These are phyloP conservation scores for Erythrobasidium hasegawianum DNA, from an alignment of 1,284 basidiomycete species.

Conservation along the genomic window DNA sequence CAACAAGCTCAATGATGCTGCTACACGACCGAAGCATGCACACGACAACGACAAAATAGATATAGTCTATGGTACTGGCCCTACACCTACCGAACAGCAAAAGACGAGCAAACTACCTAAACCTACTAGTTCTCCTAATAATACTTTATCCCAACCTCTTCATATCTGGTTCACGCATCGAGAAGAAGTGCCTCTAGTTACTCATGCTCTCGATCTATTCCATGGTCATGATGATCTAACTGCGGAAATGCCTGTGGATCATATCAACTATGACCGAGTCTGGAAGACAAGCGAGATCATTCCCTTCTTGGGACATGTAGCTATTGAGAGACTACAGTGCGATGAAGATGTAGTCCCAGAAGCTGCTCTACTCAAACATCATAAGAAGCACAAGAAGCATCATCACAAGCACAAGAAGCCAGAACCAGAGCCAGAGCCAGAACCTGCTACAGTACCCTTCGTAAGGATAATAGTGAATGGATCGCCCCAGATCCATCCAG, in stretches of 20 bases:
- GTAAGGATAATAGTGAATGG: constrained; percentile 53
- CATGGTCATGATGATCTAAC: constrained; percentile 46
- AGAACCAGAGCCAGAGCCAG: constrained; percentile 31
- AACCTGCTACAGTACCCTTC: constrained; percentile 35
- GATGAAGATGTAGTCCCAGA: constrained; percentile 20
- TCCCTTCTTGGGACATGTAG: constrained; percentile 53
- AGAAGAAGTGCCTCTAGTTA: constrained; percentile 52
- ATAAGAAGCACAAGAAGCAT: background rate
- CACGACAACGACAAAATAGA: too few species aligned
- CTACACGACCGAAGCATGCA: too few species aligned
- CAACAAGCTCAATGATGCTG: constrained; percentile 16
- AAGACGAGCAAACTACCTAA: constrained; percentile 10
- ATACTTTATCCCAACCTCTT: constrained; percentile 47
- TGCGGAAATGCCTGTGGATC: constrained; percentile 46
- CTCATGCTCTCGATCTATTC: constrained; percentile 52
- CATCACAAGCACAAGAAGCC: constrained; percentile 2
- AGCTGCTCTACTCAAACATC: background rate
- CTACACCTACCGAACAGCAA: background rate
- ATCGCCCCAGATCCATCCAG: constrained; percentile 48
- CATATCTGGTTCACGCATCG: constrained; percentile 53
- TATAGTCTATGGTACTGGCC: too few species aligned
- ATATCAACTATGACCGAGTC: constrained; percentile 44
- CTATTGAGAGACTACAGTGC: constrained; percentile 50
- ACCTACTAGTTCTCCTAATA: constrained; percentile 38
- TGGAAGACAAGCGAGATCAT: constrained; percentile 52